Conservation (phyloP, 225 moss, liverwort and hornwort species). For the Physcomitrium patens region DNA sequence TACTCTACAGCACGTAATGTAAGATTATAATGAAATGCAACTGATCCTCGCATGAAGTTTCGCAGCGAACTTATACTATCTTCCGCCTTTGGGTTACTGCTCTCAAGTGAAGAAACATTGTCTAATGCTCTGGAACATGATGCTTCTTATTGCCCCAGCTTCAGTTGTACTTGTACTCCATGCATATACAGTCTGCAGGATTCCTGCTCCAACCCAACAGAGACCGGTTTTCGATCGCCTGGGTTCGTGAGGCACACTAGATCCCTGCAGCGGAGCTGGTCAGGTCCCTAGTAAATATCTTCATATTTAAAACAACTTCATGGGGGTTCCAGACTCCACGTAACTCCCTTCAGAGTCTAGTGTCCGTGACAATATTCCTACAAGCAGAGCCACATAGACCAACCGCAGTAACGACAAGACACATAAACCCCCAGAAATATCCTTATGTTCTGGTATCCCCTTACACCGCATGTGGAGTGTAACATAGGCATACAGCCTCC, state of each 20-base stretch:
- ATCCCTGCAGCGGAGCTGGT: background rate
- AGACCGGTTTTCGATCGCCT: background rate
- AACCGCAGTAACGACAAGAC: too few species aligned
- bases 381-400: background rate
- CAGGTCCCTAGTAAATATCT: background rate
- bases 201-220: background rate
- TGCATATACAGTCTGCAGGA: background rate
- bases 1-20: too few species aligned
- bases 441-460: background rate
- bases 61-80: too few species aligned
- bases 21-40: too few species aligned
- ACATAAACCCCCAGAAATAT: background rate
- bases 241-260: background rate
- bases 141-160: background rate
- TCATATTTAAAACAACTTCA: slow-evolving; percentile 18
- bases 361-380: background rate
- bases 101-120: too few species aligned
- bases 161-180: background rate
- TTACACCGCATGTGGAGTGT: slow-evolving; percentile 12
- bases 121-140: too few species aligned
- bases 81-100: too few species aligned
- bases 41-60: too few species aligned
- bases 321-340: background rate
- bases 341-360: slow-evolving; percentile 1
- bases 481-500: background rate